A percentile compares a stretch with the other conserved stretches of the same genome.
phyloP scores from a whole-genome alignment of 129 eudicot species.

The Pulicaria dysenterica region DNA sequence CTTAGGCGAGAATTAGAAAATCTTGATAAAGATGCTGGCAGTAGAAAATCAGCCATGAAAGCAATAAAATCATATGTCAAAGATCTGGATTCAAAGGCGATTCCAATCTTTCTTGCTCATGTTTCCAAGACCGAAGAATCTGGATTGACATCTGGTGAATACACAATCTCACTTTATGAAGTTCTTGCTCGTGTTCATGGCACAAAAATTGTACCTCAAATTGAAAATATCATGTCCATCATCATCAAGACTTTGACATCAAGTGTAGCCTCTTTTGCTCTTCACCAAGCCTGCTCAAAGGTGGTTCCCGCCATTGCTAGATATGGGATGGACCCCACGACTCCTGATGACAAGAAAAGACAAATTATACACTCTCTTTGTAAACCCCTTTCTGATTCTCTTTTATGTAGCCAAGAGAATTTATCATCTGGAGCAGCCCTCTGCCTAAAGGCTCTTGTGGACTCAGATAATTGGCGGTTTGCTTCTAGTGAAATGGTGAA shows the following conservation, averaged over 20 bases:
- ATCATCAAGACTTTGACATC: slow-evolving; percentile 61
- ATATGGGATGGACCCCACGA: slow-evolving; percentile 77
- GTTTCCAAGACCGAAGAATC: slow-evolving; percentile 77
- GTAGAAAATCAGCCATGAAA: slow-evolving; percentile 87
- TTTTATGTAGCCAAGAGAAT: slow-evolving; percentile 64
- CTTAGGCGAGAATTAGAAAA: slow-evolving; percentile 65
- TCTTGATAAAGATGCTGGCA: slow-evolving; percentile 78
- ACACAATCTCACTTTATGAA: slow-evolving; percentile 86
- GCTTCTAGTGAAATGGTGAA: slow-evolving; percentile 76
- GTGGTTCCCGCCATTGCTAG: slow-evolving; percentile 88
- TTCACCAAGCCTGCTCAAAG: slow-evolving; percentile 93
- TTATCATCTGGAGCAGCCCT: slow-evolving; percentile 87
- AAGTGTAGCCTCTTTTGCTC: slow-evolving; percentile 83
- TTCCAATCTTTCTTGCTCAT: slow-evolving; percentile 85
- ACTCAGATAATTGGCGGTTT: slow-evolving; percentile 86
- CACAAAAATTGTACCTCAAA: slow-evolving; percentile 74
- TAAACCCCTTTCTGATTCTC: slow-evolving; percentile 81
- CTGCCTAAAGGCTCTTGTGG: slow-evolving; percentile 81
- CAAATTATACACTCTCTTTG: slow-evolving; percentile 68
- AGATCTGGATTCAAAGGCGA: slow-evolving; percentile 85
- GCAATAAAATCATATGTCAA: slow-evolving; percentile 71
- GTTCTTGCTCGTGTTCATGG: slow-evolving; percentile 89
- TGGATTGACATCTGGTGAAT: slow-evolving; percentile 67
- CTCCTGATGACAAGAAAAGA: slow-evolving; percentile 65
- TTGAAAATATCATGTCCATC: slow-evolving; percentile 75